Percentiles rank a stretch among this genome's conserved stretches.
phyloP scores from a whole-genome alignment of 306 rosid species.

The Prosopis cineraria region DNA sequence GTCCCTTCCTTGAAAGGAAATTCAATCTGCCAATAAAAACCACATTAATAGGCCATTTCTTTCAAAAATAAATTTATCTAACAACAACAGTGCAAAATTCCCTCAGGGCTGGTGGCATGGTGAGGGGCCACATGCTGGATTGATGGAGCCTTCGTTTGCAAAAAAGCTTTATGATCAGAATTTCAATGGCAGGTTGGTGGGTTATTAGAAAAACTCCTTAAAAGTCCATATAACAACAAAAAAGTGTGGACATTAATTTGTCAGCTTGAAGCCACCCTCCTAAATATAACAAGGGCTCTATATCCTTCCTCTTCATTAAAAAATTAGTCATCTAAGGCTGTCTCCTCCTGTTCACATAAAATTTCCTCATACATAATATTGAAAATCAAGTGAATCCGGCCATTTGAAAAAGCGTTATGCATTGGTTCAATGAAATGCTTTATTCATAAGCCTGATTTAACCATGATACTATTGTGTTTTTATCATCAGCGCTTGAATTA shows the following conservation, averaged over 20 bases:
- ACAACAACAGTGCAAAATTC: not conserved
- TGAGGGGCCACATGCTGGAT: slow-evolving; percentile 41
- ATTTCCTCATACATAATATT: too few species aligned
- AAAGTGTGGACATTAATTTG: slow-evolving; percentile 46
- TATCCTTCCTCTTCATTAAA: slow-evolving; percentile 23
- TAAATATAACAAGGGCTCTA: slow-evolving; percentile 23
- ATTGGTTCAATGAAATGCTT: too few species aligned
- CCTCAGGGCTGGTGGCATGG: slow-evolving; percentile 29
- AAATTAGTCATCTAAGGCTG: too few species aligned
- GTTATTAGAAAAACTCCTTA: slow-evolving; percentile 38
- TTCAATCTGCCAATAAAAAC: not conserved
- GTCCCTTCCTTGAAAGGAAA: too few species aligned
- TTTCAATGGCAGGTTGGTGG: slow-evolving; percentile 82
- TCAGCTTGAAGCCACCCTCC: slow-evolving; percentile 48
- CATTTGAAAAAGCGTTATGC: too few species aligned
- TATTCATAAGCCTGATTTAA: too few species aligned
- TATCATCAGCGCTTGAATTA: too few species aligned
- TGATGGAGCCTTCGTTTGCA: slow-evolving; percentile 32
- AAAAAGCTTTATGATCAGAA: slow-evolving; percentile 38
- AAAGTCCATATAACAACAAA: slow-evolving; percentile 79
- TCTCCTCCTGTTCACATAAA: too few species aligned
- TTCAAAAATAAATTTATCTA: not conserved
- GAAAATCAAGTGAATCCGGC: too few species aligned
- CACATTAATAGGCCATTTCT: not conserved
- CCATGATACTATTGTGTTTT: too few species aligned